Base-by-base conservation (phyloP, 116 monocot species). In the Thalassia testudinum region DNA sequence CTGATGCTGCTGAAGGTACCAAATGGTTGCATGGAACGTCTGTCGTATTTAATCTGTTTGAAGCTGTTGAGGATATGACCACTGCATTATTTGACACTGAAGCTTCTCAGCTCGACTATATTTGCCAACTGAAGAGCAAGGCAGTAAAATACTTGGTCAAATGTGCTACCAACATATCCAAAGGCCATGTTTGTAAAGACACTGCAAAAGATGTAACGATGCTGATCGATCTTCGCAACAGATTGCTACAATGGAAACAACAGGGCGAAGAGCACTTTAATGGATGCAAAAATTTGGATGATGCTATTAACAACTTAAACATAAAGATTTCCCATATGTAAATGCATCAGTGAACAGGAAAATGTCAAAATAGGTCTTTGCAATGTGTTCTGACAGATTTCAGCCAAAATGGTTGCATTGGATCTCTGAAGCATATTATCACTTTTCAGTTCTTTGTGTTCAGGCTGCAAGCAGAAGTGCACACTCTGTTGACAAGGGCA, bases 91-190 rank as follows among this genome's bases (percentile, higher is more conserved):
- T 79, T 64, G 76, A 67, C 8, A 30, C 52, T 52, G 79, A 79
- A 59, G 64, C 66, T 43, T 44, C 42, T 11, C 27, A 54, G 25
- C 6, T 63, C 43, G 54, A 58, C 49, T 89, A 62, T 62, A 44
- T 83, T 30, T 57, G 54, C 54, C 68, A 67, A 57, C 37, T 80
- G 43, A 83, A 77, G 68, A 54, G 57, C 63, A 89, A 75, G 50
- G 49, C 56, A 42, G 24, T 57, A 51, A 43, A 42, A 29, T 77
- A 72, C 58, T 69, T 83, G 67, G 59, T 82, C 26, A 66, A 40
- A 20, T 89, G 83, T 53, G 43, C 77, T 21, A 58, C 44, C 15
- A 50, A 49, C 22, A 38, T 89, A 16, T 42, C 65, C 53, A 27
- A 63, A 11, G 27, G 7, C 43, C n/a, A n/a, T n/a, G n/a, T n/a